A percentile compares a stretch with the other conserved stretches of the same genome.
phyloP scores from a whole-genome alignment of 306 rosid species.

The Fagus sylvatica region DNA sequence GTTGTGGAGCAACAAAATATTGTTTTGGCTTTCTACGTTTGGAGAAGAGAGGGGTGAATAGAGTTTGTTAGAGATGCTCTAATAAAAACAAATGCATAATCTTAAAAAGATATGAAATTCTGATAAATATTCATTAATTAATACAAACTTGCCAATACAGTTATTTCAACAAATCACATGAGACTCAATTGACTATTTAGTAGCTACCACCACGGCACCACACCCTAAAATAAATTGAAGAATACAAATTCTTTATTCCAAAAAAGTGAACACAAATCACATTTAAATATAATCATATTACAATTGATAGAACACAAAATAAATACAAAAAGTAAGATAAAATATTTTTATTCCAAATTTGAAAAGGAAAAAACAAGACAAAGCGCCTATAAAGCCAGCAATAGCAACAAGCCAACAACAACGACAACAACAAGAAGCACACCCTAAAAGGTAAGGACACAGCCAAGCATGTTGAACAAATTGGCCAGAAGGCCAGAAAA shows the following conservation, averaged over 20 bases:
- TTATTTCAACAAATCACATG: slow-evolving; percentile 6
- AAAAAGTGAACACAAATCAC: too few relatives aligned
- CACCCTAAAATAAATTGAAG: neutral
- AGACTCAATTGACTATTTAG: neutral
- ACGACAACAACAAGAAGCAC: neutral
- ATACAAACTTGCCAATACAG: slow-evolving; percentile 37
- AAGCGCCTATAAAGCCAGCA: neutral
- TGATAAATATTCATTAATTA: slow-evolving; percentile 1
- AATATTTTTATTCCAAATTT: too few relatives aligned
- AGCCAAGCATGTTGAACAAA: neutral
- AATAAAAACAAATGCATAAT: neutral
- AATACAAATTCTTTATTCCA: too few relatives aligned
- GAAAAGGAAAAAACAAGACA: neutral
- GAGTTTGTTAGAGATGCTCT: too few relatives aligned
- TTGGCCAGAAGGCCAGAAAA: neutral
- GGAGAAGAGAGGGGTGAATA: too few relatives aligned
- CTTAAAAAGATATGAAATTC: neutral
- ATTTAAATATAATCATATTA: too few relatives aligned
- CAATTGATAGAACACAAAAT: too few relatives aligned
- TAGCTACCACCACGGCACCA: too few relatives aligned
- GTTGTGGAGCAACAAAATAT: too few relatives aligned
- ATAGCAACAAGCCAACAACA: neutral
- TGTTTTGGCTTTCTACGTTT: too few relatives aligned
- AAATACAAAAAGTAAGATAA: too few relatives aligned
- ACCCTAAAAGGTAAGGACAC: neutral